These are phyloP conservation scores for Gynandropsis gynandra DNA, from an alignment of 345 rosid species.

Conservation along the genomic window DNA sequence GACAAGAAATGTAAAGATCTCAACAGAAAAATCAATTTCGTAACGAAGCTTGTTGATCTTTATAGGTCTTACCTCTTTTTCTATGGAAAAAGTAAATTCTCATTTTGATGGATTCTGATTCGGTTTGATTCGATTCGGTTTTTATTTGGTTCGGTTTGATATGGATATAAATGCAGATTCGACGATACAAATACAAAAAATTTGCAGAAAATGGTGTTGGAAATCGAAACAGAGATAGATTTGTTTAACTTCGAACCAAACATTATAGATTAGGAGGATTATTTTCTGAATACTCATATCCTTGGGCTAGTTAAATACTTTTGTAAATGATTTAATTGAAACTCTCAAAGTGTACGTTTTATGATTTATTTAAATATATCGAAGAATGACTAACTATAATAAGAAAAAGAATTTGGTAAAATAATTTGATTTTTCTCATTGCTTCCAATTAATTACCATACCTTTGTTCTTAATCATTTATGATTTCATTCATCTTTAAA, in stretches of 20 bases:
- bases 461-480: too few relatives aligned
- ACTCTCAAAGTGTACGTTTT: too few relatives aligned
- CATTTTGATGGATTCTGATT: too few relatives aligned
- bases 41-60: constrained; percentile 21
- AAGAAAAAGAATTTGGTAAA: too few relatives aligned
- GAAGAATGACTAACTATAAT: too few relatives aligned
- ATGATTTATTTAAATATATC: too few relatives aligned
- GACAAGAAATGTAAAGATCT: constrained; percentile 5
- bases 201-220: constrained; percentile 1
- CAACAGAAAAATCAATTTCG: constrained; percentile 6
- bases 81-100: constrained; percentile 23
- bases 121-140: too few relatives aligned
- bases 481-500: too few relatives aligned
- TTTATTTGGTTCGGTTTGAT: neutral
- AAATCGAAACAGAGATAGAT: constrained; percentile 15
- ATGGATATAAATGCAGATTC: constrained; percentile 14
- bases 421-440: too few relatives aligned
- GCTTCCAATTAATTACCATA: too few relatives aligned
- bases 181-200: constrained; percentile 22
- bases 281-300: constrained; percentile 36
- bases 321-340: constrained; percentile 3
- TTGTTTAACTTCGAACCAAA: constrained; percentile 43
- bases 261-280: constrained; percentile 44
- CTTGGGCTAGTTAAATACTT: constrained; percentile 38
- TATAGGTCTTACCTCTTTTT: constrained; percentile 27